phyloP scores from a whole-genome alignment of 768 basidiomycete genomes.

The Flagelloscypha sp. region DNA sequence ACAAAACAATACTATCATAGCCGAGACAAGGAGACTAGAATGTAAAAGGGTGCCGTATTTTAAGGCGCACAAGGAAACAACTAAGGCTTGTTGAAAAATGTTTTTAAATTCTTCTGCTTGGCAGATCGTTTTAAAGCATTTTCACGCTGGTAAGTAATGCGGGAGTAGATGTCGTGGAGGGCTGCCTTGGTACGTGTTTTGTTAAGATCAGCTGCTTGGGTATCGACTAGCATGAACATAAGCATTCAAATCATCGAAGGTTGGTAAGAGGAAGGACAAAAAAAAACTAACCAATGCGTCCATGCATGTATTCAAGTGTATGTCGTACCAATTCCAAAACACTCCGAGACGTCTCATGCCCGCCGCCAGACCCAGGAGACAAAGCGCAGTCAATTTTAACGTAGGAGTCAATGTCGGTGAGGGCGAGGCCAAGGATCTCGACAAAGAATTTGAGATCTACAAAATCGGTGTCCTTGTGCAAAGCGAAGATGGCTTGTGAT shows the following conservation, averaged over 20 bases:
- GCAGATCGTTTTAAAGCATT: constrained; percentile 24
- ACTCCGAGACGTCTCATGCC: constrained; percentile 8
- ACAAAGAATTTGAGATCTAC: constrained; percentile 49
- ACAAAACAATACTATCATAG: constrained; percentile 10
- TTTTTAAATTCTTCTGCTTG: constrained; percentile 15
- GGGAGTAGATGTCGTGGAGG: constrained; percentile 55
- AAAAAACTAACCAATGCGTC: constrained; percentile 8
- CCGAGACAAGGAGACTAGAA: constrained; percentile 7
- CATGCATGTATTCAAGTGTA: constrained; percentile 11
- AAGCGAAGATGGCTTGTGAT: constrained; percentile 39
- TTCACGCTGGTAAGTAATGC: constrained; percentile 53
- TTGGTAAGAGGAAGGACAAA: background rate
- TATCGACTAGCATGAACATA: constrained; percentile 46
- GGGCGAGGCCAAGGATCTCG: constrained; percentile 47
- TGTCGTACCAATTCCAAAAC: constrained; percentile 4
- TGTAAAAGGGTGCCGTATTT: constrained; percentile 1
- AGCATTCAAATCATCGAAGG: background rate
- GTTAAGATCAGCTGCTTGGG: constrained; percentile 66
- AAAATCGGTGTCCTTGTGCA: constrained; percentile 52
- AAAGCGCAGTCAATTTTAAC: constrained; percentile 36
- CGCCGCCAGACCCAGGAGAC: constrained; percentile 8
- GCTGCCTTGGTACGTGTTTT: constrained; percentile 67
- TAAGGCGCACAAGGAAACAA: background rate
- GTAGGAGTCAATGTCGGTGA: constrained; percentile 53
- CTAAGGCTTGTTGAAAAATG: constrained; percentile 13